phyloP scores from a whole-genome alignment of 2,329 filamentous ascomycete species.

The Pestalotiopsis sp. region DNA sequence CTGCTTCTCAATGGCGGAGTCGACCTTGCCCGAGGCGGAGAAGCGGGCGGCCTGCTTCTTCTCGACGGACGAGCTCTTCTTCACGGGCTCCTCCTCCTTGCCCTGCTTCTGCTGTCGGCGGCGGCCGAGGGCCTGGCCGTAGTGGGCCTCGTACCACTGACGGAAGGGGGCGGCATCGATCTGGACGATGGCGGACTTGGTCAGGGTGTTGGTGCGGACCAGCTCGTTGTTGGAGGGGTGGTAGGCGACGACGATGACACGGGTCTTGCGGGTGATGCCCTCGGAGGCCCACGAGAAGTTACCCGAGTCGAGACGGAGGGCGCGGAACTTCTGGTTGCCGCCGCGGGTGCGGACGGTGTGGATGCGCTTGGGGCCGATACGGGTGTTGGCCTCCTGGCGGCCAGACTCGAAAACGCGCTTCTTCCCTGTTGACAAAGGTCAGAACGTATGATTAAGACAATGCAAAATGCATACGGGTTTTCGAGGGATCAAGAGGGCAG shows the following conservation, averaged over 20 bases:
- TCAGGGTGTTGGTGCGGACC: conserved; percentile 99
- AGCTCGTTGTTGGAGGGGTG: conserved; percentile 99
- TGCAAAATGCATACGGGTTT: conserved; percentile 64
- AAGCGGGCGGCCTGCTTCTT: conserved; percentile 94
- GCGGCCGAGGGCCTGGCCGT: conserved; percentile 86
- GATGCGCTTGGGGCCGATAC: conserved; percentile 96
- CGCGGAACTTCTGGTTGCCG: conserved; percentile 99
- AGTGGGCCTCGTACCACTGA: conserved; percentile 99
- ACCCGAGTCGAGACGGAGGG: conserved; percentile 95
- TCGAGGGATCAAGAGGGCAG: conserved; percentile 40
- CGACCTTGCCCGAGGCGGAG: conserved; percentile 87
- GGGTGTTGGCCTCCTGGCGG: conserved; percentile 98
- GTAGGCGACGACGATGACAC: conserved; percentile 97
- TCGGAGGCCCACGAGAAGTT: conserved; percentile 99
- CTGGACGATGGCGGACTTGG: conserved; percentile 98
- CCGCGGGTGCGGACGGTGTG: conserved; percentile 96
- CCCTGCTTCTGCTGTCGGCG: conserved; percentile 85
- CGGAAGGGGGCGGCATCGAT: conserved; percentile 98
- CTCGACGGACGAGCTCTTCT: conserved; percentile 96
- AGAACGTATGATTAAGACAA: conserved; percentile 65
- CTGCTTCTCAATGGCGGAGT: conserved; percentile 90
- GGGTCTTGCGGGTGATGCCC: conserved; percentile 97
- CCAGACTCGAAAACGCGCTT: conserved; percentile 99
- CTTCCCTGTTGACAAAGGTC: conserved; percentile 80
- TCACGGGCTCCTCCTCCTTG: conserved; percentile 68